Conservation (phyloP, 169 alveolate species). For the Plasmodium relictum region DNA sequence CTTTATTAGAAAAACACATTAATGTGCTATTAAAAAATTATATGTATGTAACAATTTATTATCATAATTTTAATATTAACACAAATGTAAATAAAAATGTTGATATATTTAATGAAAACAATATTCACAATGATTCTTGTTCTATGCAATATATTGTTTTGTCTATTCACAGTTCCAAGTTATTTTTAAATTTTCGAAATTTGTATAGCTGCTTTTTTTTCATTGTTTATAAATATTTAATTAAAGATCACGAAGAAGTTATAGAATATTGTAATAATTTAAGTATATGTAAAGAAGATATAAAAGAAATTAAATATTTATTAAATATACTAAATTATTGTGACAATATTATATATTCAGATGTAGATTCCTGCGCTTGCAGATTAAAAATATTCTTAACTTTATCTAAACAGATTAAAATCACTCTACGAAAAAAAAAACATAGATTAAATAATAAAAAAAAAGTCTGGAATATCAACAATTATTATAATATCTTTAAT, state of each 20-base stretch:
- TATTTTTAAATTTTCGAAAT: slow-evolving; percentile 58
- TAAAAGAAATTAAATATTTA: slow-evolving; percentile 70
- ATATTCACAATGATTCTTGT: neutral
- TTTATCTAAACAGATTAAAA: slow-evolving; percentile 61
- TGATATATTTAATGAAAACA: slow-evolving; percentile 46
- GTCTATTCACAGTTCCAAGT: slow-evolving; percentile 69
- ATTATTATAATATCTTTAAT: slow-evolving; percentile 70
- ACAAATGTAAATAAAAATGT: slow-evolving; percentile 47
- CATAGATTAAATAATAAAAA: slow-evolving; percentile 19
- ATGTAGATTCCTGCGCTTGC: slow-evolving; percentile 77
- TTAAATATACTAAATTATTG: slow-evolving; percentile 73
- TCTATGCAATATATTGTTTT: slow-evolving; percentile 69
- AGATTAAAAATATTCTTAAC: slow-evolving; percentile 69
- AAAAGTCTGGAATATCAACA: slow-evolving; percentile 23
- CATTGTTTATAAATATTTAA: slow-evolving; percentile 69
- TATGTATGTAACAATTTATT: slow-evolving; percentile 74
- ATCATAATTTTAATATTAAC: slow-evolving; percentile 71
- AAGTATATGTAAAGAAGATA: slow-evolving; percentile 72
- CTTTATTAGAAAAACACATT: slow-evolving; percentile 72
- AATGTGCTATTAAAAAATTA: slow-evolving; percentile 60
- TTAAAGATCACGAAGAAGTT: slow-evolving; percentile 72
- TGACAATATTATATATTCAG: slow-evolving; percentile 55
- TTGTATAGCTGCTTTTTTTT: slow-evolving; percentile 75
- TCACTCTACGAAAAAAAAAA: slow-evolving; percentile 40
- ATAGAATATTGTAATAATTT: slow-evolving; percentile 72